These are phyloP conservation scores for Heritiera littoralis DNA, from an alignment of 345 rosid species.

Conservation along the genomic window DNA sequence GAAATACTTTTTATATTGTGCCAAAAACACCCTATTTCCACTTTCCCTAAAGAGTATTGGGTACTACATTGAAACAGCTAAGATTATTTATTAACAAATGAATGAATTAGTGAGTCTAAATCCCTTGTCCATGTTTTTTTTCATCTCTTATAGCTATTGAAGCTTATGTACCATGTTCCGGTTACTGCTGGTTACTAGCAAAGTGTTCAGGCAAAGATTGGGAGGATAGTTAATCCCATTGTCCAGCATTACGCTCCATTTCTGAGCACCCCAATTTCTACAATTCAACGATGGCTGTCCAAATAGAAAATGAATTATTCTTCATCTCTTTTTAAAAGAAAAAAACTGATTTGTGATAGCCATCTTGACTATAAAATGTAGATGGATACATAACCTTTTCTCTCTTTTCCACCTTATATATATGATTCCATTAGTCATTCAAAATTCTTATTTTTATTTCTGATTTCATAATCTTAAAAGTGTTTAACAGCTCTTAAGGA, in stretches of 20 bases:
- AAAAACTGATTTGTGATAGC: background rate
- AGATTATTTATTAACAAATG: background rate
- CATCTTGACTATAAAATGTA: background rate
- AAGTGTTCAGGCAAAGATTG: slow-evolving; percentile 80
- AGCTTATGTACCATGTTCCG: slow-evolving; percentile 96
- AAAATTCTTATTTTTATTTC: no score
- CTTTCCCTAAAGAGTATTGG: background rate
- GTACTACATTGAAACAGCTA: background rate
- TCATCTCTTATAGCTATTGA: slow-evolving; percentile 61
- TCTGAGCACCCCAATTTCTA: slow-evolving; percentile 61
- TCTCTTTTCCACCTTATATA: background rate
- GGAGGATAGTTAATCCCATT: slow-evolving; percentile 57
- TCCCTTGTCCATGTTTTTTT: no score
- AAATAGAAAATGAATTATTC: background rate
- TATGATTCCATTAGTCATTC: background rate
- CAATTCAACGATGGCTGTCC: slow-evolving; percentile 77
- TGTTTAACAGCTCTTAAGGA: background rate
- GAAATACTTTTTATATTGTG: background rate
- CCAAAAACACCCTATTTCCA: background rate
- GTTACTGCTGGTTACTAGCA: slow-evolving; percentile 85
- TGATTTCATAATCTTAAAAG: background rate
- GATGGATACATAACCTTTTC: background rate
- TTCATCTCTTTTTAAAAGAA: slow-evolving; percentile 7
- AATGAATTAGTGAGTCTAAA: background rate
- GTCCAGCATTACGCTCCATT: slow-evolving; percentile 58